These are phyloP conservation scores for Metarhizium rileyi DNA, from an alignment of 2,329 filamentous ascomycete species.

Conservation along the genomic window DNA sequence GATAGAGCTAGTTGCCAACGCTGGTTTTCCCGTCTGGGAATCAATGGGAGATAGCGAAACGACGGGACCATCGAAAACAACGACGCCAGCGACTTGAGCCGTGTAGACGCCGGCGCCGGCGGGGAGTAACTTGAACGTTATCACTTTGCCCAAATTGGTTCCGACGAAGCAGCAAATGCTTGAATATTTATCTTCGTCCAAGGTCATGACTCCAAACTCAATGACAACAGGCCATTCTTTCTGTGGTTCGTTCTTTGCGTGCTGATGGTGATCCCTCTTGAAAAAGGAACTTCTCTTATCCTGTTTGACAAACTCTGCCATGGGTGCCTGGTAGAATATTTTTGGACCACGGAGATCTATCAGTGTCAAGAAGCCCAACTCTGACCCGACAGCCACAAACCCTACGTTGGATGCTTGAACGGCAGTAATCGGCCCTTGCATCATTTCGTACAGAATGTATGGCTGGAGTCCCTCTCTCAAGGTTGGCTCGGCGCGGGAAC, in stretches of 20 bases:
- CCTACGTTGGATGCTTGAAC: constrained; percentile 84
- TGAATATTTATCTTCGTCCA: constrained; percentile 91
- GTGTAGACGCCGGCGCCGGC: constrained; percentile 57
- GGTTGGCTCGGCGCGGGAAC: constrained; percentile 56
- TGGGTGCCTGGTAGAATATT: constrained; percentile 66
- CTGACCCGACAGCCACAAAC: constrained; percentile 80
- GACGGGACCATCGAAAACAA: constrained; percentile 57
- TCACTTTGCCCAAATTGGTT: constrained; percentile 72
- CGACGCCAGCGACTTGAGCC: constrained; percentile 60
- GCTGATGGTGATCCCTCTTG: constrained; percentile 25
- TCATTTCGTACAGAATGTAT: constrained; percentile 70
- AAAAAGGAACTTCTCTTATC: constrained; percentile 69
- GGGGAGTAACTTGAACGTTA: constrained; percentile 85
- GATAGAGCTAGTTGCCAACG: constrained; percentile 62
- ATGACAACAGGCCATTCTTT: constrained; percentile 72
- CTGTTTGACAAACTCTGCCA: constrained; percentile 65
- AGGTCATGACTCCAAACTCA: constrained; percentile 86
- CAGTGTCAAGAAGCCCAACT: constrained; percentile 69
- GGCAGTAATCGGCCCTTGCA: constrained; percentile 70
- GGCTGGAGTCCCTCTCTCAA: constrained; percentile 78
- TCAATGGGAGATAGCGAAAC: constrained; percentile 73
- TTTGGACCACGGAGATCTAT: constrained; percentile 82
- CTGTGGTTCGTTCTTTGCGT: constrained; percentile 24
- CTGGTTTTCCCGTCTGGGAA: constrained; percentile 64
- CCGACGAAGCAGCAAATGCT: constrained; percentile 90